These are phyloP conservation scores for Gossypium herbaceum DNA, from an alignment of 345 rosid species.

Conservation along the genomic window DNA sequence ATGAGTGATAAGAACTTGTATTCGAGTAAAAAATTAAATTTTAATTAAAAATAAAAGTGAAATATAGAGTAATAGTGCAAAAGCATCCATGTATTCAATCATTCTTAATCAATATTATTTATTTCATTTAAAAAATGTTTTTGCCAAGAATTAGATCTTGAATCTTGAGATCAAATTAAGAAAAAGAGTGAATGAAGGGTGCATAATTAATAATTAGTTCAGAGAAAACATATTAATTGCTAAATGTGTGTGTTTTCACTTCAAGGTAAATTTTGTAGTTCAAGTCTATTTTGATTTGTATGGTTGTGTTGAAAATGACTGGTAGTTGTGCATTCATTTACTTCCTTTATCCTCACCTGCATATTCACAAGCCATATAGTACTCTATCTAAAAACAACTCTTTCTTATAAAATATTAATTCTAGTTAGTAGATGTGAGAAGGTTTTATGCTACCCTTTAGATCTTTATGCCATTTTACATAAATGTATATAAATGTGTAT, in stretches of 20 bases:
- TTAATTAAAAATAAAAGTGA: no score
- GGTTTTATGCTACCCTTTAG: no score
- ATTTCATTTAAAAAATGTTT: no score
- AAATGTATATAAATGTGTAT: no score
- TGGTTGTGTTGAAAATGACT: conserved; percentile 46
- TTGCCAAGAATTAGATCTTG: background rate
- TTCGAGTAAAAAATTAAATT: no score
- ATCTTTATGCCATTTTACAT: no score
- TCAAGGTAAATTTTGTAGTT: no score
- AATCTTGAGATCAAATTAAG: background rate
- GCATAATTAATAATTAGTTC: background rate
- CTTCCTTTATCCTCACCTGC: conserved; percentile 42
- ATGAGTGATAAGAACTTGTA: no score
- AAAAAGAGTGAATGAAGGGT: background rate
- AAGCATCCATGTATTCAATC: background rate
- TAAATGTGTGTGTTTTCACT: background rate
- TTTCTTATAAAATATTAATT: background rate
- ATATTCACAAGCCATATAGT: conserved; percentile 57
- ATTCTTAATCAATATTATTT: background rate
- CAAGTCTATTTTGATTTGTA: conserved; percentile 19
- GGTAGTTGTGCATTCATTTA: conserved; percentile 47
- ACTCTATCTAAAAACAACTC: conserved; percentile 13
- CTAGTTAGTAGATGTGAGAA: no score
- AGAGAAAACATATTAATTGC: background rate
- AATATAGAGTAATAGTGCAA: background rate